Evolutionary conservation across 345 rosid genomes (phyloP), one percentile per base, ranked within the genome.

Genomic region (Excoecaria cochinchinensis): DNA sequence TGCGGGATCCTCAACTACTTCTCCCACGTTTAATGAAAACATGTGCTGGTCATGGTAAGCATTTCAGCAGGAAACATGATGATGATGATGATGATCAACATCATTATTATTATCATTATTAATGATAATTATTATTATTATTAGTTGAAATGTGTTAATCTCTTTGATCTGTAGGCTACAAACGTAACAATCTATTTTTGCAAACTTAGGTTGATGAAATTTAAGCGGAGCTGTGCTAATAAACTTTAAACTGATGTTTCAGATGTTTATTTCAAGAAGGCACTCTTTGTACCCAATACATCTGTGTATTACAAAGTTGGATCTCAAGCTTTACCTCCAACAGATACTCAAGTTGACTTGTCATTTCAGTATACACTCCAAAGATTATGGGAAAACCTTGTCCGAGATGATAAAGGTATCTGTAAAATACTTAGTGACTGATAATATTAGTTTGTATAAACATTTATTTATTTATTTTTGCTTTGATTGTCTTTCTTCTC

Each of bases 221-320:
- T 60, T 66, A 42, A 25, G 52, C 51, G 47, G 50, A 74, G 53
- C 56, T 62, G 1, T 52, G 11, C 50, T 69, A 42, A 63, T 39
- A 9, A 58, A 24, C 47, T 60, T 72, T 61, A 47, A 69, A 63
- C 64, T 60, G 71, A 56, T n/a, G 52, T 78, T 63, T 65, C 78
- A 95, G 98, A 95, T 73, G 89, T 95, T 82, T 65, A 76, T 71
- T 93, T 95, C 94, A 85, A 87, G 84, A 93, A 83, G 85, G 99
- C 97, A 0, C 86, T 95, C 44, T 95, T 95, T 87, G 97, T 89
- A 12, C 97, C 97, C 21, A 95, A 92, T 75, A 76, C 85, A 76
- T 91, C 98, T 0, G 86, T 89, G 63, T 91, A 93, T 83, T 44
- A 87, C 90, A 89, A 93, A 87, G 95, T 95, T 75, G 97, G 95